Conservation (phyloP, 1,284 basidiomycete species). For the Ceratobasidium sp. region DNA sequence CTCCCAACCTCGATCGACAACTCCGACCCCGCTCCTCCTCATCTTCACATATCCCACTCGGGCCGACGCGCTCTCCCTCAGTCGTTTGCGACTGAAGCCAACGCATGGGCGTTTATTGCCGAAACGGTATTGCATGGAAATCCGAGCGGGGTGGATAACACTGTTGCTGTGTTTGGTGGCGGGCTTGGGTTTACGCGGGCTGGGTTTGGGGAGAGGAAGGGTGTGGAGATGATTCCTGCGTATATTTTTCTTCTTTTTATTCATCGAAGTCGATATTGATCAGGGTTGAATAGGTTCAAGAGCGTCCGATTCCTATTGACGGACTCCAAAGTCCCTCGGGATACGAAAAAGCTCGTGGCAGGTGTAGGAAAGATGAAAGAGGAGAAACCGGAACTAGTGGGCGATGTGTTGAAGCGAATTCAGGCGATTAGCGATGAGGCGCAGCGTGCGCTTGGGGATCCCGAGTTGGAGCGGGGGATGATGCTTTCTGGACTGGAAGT, state of each 20-base stretch:
- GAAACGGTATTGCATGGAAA: slow-evolving; percentile 99
- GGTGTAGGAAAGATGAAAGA: slow-evolving; percentile 83
- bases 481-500: slow-evolving; percentile 68
- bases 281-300: slow-evolving; percentile 67
- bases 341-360: slow-evolving; percentile 96
- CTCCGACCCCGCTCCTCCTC: slow-evolving; percentile 59
- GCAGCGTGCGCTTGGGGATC: slow-evolving; percentile 78
- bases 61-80: slow-evolving; percentile 75
- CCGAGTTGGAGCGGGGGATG: slow-evolving; percentile 73
- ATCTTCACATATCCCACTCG: slow-evolving; percentile 73
- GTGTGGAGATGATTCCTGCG: slow-evolving; percentile 90
- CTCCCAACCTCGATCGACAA: slow-evolving; percentile 61
- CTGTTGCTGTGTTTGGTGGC: slow-evolving; percentile 93
- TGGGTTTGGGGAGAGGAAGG: slow-evolving; percentile 79
- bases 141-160: slow-evolving; percentile 98
- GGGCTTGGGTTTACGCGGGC: slow-evolving; percentile 92
- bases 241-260: slow-evolving; percentile 58
- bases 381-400: slow-evolving; percentile 83
- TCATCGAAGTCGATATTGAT: not conserved
- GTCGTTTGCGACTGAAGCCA: slow-evolving; percentile 80
- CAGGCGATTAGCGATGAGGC: slow-evolving; percentile 89
- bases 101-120: slow-evolving; percentile 93
- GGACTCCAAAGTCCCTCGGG: slow-evolving; percentile 91
- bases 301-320: slow-evolving; percentile 88
- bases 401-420: slow-evolving; percentile 80